Base-by-base conservation (phyloP, 331 rosid species). In the Saraca asoca region DNA sequence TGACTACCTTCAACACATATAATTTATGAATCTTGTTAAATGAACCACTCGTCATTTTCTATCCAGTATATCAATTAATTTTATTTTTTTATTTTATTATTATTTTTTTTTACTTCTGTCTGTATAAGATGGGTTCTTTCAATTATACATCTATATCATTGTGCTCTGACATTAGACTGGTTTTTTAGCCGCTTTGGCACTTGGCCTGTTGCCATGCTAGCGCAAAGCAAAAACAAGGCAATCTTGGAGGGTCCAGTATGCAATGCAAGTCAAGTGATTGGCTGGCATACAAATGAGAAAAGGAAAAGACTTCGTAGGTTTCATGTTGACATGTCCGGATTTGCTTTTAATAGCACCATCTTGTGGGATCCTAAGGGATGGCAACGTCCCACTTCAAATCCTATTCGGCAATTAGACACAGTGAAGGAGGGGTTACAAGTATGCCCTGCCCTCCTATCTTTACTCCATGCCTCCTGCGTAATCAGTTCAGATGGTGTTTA, bases 131-230 rank as follows among this genome's bases (percentile, higher is more conserved):
- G 6, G 71, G 62, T 72, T 53, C 58, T 71, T 9, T n/a, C 31
- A 44, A 20, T 29, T 16, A 48, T 17, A 55, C 39, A 11, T 59
- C 48, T 58, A 54, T 35, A 37, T 49, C 73, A 29, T 39, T 52
- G 9, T 68, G 38, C 72, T 57, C 63, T 66, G 64, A 78, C 70
- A 59, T 74, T 58, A 38, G 68, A 51, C 59, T 77, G 55, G 61
- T 68, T 66, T 80, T 83, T 5, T 59, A 94, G 99, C 64, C 95
- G 87, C 52, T 86, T 94, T 62, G 97, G 99, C 48, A 88, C 95
- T 69, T 94, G 99, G 99, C 99, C 99, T 16, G 91, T 90, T 56
- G 99, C 99, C n/a, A 90, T 94, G 97, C 96, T 94, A 52, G 87
- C 88, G 16, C 96, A 82, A 69, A 86, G 85, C 86, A 94, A 94